Evolutionary conservation across 2,329 filamentous ascomycete species (phyloP).

Genomic region (Phyllosticta citrichinensis): DNA sequence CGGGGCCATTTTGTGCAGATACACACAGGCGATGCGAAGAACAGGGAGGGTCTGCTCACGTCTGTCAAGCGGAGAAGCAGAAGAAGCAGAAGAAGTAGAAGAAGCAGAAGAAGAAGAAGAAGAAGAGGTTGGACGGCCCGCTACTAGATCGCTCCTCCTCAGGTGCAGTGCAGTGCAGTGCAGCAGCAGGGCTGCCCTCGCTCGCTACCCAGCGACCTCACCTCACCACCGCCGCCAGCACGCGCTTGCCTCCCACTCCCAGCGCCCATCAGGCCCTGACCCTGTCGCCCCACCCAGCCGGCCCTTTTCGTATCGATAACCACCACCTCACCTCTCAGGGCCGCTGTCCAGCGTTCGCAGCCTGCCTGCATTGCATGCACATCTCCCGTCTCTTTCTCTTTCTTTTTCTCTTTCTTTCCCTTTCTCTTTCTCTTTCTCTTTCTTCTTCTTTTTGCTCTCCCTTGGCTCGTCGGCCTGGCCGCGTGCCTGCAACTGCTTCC

Average conservation of each 20-base stretch:
- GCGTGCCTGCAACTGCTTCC: background rate
- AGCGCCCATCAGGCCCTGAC: background rate
- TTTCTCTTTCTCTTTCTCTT: too few relatives aligned
- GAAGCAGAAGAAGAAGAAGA: background rate
- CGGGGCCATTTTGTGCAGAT: background rate
- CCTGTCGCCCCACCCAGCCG: background rate
- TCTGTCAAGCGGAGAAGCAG: too few relatives aligned
- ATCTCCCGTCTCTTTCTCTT: background rate
- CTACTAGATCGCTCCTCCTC: too few relatives aligned
- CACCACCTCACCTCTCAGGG: too few relatives aligned
- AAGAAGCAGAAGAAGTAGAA: conserved; percentile 2
- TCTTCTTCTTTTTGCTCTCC: background rate
- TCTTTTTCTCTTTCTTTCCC: too few relatives aligned
- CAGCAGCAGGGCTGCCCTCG: conserved; percentile 18
- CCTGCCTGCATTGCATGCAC: background rate
- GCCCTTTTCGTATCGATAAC: background rate
- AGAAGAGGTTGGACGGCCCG: conserved; percentile 6
- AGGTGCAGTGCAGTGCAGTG: too few relatives aligned
- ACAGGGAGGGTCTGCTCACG: too few relatives aligned
- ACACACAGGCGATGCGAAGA: background rate
- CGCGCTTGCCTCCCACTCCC: too few relatives aligned
- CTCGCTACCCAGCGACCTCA: conserved; percentile 20
- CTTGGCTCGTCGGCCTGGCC: background rate
- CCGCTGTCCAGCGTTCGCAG: too few relatives aligned
- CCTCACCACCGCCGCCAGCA: conserved; percentile 12